phyloP scores from a whole-genome alignment of 306 rosid genomes.

The Medicago ruthenica region DNA sequence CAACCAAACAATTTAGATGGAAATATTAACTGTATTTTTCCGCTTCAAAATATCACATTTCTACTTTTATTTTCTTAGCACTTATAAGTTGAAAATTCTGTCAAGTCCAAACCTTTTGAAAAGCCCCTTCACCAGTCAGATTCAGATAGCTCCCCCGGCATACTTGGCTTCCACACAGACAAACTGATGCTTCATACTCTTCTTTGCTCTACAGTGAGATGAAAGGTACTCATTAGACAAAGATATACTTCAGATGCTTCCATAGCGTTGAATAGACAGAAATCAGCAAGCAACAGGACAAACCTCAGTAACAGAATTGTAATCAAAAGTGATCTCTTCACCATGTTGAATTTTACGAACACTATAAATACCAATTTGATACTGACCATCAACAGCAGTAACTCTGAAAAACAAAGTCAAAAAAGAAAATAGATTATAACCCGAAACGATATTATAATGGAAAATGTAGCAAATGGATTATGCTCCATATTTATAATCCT shows the following conservation, averaged over 20 bases:
- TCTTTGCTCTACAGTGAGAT: constrained; percentile 82
- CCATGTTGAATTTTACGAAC: constrained; percentile 82
- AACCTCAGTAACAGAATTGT: constrained; percentile 99
- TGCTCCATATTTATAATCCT: constrained; percentile 19
- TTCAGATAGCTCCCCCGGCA: constrained; percentile 98
- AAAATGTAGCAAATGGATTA: constrained; percentile 11
- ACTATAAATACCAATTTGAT: constrained; percentile 95
- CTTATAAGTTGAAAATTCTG: constrained; percentile 10
- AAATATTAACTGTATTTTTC: constrained; percentile 9
- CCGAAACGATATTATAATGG: background rate
- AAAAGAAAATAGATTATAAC: constrained; percentile 1
- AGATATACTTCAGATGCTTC: background rate
- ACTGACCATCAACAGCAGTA: constrained; percentile 95
- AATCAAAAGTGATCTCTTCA: constrained; percentile 98
- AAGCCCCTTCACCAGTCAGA: constrained; percentile 97
- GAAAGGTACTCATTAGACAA: constrained; percentile 40
- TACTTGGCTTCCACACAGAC: constrained; percentile 99
- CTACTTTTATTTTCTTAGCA: background rate
- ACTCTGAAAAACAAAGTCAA: constrained; percentile 60
- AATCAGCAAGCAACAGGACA: constrained; percentile 44
- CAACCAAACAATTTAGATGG: background rate
- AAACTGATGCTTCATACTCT: constrained; percentile 97
- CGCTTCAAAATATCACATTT: background rate
- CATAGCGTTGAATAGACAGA: constrained; percentile 17
- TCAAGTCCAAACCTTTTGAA: constrained; percentile 65